Evolutionary conservation across 495 filamentous ascomycete genomes (phyloP).

Genomic region (Daldinia concentrica): DNA sequence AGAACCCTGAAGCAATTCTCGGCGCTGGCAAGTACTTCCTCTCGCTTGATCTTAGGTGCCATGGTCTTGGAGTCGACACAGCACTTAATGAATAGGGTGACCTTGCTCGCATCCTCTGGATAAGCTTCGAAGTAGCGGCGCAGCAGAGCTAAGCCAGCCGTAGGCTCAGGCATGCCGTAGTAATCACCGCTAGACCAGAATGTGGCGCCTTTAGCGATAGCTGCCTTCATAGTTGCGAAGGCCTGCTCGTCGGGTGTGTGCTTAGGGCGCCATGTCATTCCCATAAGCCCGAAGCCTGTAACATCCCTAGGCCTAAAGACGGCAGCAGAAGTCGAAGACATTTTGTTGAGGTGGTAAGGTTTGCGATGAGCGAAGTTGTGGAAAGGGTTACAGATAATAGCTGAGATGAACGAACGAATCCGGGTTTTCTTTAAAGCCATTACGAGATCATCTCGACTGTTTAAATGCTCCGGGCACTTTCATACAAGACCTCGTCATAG

Average conservation of each 20-base stretch:
- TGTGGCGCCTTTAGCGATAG: constrained; percentile 65
- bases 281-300: constrained; percentile 10
- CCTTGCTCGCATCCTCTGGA: constrained; percentile 67
- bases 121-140: constrained; percentile 68
- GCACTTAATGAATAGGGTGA: constrained; percentile 71
- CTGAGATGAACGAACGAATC: neutral
- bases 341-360: neutral
- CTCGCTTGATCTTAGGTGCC: neutral
- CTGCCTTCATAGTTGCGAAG: constrained; percentile 69
- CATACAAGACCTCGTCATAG: neutral
- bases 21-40: constrained; percentile 62
- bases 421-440: neutral
- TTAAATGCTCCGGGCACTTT: neutral
- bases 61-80: constrained; percentile 37
- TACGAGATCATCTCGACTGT: neutral
- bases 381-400: neutral
- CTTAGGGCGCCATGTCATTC: constrained; percentile 22
- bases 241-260: constrained; percentile 59
- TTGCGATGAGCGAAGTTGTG: neutral
- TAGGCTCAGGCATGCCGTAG: constrained; percentile 46
- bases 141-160: constrained; percentile 58
- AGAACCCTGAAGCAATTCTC: constrained; percentile 59
- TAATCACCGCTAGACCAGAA: constrained; percentile 79
- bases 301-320: neutral
- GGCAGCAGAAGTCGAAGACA: neutral